Evolutionary conservation across 306 rosid species (phyloP).

Genomic region (Astragalus glycyphyllos): DNA sequence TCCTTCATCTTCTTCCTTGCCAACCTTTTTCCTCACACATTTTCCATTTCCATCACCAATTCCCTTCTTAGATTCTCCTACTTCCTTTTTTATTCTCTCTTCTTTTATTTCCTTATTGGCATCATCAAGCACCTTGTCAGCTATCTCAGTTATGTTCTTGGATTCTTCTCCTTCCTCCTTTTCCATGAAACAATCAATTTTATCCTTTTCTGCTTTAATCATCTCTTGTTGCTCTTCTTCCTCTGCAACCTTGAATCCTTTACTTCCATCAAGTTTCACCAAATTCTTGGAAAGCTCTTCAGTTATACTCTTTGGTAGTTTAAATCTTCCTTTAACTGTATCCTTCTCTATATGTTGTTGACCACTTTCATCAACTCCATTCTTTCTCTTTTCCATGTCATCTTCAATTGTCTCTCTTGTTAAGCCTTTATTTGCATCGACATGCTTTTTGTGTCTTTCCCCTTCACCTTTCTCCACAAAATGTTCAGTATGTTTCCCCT

Average conservation of each 20-base stretch:
- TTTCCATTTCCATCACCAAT: conserved; percentile 17
- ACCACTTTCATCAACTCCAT: neutral
- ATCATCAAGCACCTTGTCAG: conserved; percentile 19
- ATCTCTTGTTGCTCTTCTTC: conserved; percentile 18
- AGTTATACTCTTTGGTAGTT: neutral
- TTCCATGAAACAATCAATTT: conserved; percentile 6
- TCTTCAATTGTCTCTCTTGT: conserved; percentile 3
- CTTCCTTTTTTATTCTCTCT: conserved; percentile 5
- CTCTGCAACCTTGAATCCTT: neutral
- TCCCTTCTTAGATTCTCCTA: conserved; percentile 30
- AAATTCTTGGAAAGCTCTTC: neutral
- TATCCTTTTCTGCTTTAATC: conserved; percentile 24
- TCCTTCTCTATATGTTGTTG: neutral
- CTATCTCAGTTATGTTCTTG: neutral
- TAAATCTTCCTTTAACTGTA: conserved; percentile 1
- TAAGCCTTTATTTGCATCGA: neutral
- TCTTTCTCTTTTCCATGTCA: conserved; percentile 7
- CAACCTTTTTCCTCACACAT: conserved; percentile 1
- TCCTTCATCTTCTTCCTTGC: conserved; percentile 8
- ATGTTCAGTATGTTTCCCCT: conserved; percentile 7
- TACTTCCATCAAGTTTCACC: neutral
- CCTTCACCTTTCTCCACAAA: conserved; percentile 11
- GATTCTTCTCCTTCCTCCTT: conserved; percentile 12
- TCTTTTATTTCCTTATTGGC: conserved; percentile 13
- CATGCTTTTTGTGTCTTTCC: neutral